Evolutionary conservation across 225 moss, liverwort and hornwort genomes (phyloP), one percentile per base, ranked within the genome.

Genomic region (Neckera pumila): DNA sequence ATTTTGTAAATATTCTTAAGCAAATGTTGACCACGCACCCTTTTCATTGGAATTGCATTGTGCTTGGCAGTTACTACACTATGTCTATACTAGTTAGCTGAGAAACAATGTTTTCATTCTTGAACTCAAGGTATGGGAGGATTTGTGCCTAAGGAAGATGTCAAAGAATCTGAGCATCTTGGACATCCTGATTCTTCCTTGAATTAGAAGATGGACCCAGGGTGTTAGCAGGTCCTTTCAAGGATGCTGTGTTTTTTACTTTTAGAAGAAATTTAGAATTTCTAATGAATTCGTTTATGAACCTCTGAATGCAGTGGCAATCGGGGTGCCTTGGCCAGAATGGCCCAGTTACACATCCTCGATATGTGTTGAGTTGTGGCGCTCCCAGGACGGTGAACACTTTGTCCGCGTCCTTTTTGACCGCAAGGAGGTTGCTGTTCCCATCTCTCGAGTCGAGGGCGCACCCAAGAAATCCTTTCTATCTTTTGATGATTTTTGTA

Each of bases 301-400:
- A 70, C 4, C 49, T 45, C 54, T 43, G 78, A 34, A 53, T 76
- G 90, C 94, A 95, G 94, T 88, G 92, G 92, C 92, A 25, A 72
- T 94, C 60, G 94, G 95, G 25, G 59, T 88, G 63, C 90, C 91
- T 9, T 92, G 93, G 95, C 59, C 87, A 74, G 89, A 88, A 73
- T 95, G 95, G 95, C 95, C 94, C 14, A 90, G 83, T 36, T 95
- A 93, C 87, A 87, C 90, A 61, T 87, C 95, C 78, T 93, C 85
- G 30, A 89, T 95, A 15, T 88, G 91, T 49, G 75, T 95, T 34
- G 94, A 95, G 89, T 72, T 95, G 27, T 92, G 93, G 94, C 83
- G 80, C 25, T 83, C 90, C 5, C 49, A 76, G n/a, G 90, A 33
- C 59, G 81, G 88, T 25, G 79, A 90, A 26, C 86, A 91, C 56